Conservation (phyloP, 2,329 filamentous ascomycete species). For the Cladophialophora bantiana region DNA sequence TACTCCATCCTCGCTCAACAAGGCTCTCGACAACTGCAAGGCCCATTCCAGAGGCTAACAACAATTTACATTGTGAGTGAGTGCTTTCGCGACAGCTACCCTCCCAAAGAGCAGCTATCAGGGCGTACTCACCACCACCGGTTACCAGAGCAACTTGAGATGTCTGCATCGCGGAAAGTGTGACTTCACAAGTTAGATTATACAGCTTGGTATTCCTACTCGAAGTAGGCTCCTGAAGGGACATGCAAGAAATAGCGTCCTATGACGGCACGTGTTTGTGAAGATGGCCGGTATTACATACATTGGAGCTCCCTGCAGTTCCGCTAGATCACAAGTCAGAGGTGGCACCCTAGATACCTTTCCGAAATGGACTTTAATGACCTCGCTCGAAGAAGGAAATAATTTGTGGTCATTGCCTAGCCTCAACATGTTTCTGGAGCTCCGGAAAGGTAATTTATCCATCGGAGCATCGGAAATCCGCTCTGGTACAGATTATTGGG, state of each 20-base stretch:
- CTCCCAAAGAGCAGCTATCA: background rate
- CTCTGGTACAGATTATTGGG: background rate
- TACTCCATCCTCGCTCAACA: background rate
- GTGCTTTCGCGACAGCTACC: background rate
- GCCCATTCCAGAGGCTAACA: conserved; percentile 11
- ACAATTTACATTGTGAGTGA: background rate
- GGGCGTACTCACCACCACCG: background rate
- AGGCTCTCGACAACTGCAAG: conserved; percentile 13
- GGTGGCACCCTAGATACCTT: background rate
- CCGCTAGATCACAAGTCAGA: background rate
- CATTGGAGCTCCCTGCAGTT: background rate
- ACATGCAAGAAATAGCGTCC: background rate
- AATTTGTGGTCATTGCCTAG: background rate
- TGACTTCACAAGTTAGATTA: background rate
- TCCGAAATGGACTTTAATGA: background rate
- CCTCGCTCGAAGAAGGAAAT: background rate
- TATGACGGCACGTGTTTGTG: background rate
- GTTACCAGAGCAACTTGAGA: background rate
- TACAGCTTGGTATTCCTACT: background rate
- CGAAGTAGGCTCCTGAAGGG: background rate
- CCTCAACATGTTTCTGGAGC: background rate
- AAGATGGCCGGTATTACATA: background rate
- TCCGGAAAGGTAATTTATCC: background rate
- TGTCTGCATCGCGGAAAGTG: background rate
- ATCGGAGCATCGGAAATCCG: background rate